phyloP scores from a whole-genome alignment of 2,329 filamentous ascomycete genomes.

The Sphaceloma murrayae region DNA sequence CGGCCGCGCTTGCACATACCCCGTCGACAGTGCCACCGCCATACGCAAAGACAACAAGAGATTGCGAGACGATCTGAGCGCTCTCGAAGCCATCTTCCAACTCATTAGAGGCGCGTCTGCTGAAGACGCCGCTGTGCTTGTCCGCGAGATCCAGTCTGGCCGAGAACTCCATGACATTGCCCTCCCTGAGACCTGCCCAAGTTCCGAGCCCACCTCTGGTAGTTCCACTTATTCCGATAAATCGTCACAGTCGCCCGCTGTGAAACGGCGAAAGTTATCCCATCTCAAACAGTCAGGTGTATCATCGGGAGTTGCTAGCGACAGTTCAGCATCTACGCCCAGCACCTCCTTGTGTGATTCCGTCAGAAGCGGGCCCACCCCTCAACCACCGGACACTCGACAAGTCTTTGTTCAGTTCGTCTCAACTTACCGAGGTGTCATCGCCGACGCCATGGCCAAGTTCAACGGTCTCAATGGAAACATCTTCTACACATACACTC shows the following conservation, averaged over 20 bases:
- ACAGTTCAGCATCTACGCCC: no score
- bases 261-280: no score
- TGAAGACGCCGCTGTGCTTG: not conserved
- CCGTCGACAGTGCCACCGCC: not conserved
- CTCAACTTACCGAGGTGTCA: not conserved
- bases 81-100: not conserved
- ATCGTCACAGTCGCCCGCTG: no score
- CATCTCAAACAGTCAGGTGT: no score
- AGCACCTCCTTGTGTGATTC: no score
- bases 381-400: no score
- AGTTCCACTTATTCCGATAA: no score
- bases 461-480: conserved; percentile 1
- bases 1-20: not conserved
- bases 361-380: no score
- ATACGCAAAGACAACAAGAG: conserved; percentile 1
- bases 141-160: not conserved
- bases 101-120: not conserved
- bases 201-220: not conserved
- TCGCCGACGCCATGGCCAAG: not conserved
- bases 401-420: not conserved
- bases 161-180: not conserved
- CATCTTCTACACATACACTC: conserved; percentile 1
- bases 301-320: no score
- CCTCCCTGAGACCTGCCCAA: not conserved
- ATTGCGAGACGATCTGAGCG: not conserved